A percentile compares a stretch with the other conserved stretches of the same genome.
Conservation (phyloP, 2,329 filamentous ascomycete species). For the Colletotrichum ledebouriae region DNA sequence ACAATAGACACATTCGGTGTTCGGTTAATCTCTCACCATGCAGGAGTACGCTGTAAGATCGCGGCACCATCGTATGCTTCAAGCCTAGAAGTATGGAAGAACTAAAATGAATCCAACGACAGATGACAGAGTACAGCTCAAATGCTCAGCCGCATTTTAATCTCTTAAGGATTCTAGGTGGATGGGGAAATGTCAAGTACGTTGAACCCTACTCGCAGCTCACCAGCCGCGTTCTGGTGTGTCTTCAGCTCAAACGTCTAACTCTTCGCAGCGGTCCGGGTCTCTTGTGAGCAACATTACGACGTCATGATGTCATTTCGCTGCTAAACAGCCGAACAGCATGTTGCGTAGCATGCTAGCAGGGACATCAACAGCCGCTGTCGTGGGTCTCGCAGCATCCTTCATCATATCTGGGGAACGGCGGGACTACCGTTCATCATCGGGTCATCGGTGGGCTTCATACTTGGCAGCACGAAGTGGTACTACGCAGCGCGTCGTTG, state of each 20-base stretch:
- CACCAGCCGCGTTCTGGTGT: too few species aligned
- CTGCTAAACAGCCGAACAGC: not conserved
- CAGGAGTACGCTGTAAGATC: slow-evolving; percentile 27
- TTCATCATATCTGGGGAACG: slow-evolving; percentile 45
- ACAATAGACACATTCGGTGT: not conserved
- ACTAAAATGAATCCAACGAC: too few species aligned
- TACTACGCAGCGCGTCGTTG: slow-evolving; percentile 29
- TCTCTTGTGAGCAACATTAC: not conserved
- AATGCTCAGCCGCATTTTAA: slow-evolving; percentile 19
- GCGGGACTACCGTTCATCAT: slow-evolving; percentile 45
- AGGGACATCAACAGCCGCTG: slow-evolving; percentile 43
- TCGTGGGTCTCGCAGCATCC: slow-evolving; percentile 39
- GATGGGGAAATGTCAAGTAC: slow-evolving; percentile 44
- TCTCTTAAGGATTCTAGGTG: slow-evolving; percentile 42
- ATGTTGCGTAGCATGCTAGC: slow-evolving; percentile 47
- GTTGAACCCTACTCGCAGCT: not conserved
- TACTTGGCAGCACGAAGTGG: slow-evolving; percentile 43
- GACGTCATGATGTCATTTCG: fast-evolving
- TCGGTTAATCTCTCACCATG: slow-evolving; percentile 3
- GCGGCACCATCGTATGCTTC: not conserved
- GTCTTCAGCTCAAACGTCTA: not conserved
- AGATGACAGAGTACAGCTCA: slow-evolving; percentile 24
- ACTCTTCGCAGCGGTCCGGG: slow-evolving; percentile 7
- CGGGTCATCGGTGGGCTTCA: slow-evolving; percentile 44
- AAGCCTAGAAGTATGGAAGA: not conserved